phyloP scores from a whole-genome alignment of 2,329 filamentous ascomycete genomes.

The Aspergillus hortae region DNA sequence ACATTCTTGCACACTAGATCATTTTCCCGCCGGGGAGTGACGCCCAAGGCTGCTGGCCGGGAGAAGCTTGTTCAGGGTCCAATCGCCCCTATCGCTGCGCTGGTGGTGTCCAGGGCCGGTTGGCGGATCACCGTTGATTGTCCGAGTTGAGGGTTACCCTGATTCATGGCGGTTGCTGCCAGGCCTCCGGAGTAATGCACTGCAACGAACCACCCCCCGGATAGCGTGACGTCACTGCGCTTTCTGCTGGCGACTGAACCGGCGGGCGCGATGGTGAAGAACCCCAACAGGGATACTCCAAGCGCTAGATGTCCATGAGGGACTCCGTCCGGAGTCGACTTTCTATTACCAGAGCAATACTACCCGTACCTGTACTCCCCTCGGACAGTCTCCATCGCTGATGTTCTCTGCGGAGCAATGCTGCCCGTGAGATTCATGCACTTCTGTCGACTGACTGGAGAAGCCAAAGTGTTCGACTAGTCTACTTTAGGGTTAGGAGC shows the following conservation, averaged over 20 bases:
- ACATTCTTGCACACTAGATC: conserved; percentile 24
- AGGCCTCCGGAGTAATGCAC: no score
- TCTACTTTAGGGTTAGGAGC: neutral
- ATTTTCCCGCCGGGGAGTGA: conserved; percentile 9
- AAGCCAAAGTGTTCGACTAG: neutral
- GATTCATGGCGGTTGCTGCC: neutral
- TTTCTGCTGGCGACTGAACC: no score
- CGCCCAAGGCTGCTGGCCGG: conserved; percentile 7
- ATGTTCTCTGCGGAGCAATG: neutral
- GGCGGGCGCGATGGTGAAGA: neutral
- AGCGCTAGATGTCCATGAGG: neutral
- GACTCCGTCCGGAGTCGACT: neutral
- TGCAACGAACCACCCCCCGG: no score
- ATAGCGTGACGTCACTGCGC: neutral
- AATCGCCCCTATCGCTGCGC: conserved; percentile 5
- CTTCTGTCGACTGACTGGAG: neutral
- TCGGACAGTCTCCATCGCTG: neutral
- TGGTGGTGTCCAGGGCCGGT: conserved; percentile 8
- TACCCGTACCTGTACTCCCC: neutral
- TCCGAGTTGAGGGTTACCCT: neutral
- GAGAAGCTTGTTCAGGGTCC: conserved; percentile 17
- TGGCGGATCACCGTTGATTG: neutral
- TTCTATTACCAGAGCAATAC: neutral
- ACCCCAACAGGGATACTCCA: neutral
- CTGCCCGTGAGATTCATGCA: neutral